Conservation (phyloP, 1,139 yeast genomes). For the Ogataea hybrid region DNA sequence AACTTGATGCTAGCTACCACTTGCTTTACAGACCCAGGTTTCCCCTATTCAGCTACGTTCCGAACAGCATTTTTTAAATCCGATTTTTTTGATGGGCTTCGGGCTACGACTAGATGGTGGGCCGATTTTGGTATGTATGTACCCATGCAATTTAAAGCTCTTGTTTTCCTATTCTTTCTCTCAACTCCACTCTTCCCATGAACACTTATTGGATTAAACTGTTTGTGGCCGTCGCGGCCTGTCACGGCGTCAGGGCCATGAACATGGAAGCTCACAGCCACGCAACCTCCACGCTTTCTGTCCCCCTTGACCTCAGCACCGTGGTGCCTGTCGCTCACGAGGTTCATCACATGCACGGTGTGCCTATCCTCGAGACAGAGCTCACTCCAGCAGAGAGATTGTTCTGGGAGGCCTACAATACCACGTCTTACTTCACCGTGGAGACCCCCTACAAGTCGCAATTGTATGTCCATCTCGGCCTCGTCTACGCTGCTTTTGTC, state of each 20-base stretch:
- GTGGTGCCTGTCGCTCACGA: slow-evolving; percentile 49
- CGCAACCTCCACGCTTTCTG: slow-evolving; percentile 1
- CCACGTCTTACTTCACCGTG: slow-evolving; percentile 75
- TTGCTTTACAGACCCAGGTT: no score
- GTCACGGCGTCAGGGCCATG: slow-evolving; percentile 12
- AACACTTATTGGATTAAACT: background rate
- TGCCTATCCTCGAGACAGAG: slow-evolving; percentile 68
- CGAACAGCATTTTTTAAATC: background rate
- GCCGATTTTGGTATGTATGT: background rate
- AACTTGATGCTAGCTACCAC: no score
- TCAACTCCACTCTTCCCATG: background rate
- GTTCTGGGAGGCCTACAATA: slow-evolving; percentile 78
- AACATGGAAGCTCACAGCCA: slow-evolving; percentile 22
- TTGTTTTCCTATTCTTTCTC: background rate
- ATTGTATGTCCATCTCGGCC: slow-evolving; percentile 54
- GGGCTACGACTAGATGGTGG: background rate
- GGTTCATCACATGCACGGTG: slow-evolving; percentile 60
- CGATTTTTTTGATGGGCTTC: background rate
- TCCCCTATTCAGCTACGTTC: no score
- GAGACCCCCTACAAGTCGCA: slow-evolving; percentile 49
- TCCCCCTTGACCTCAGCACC: slow-evolving; percentile 2
- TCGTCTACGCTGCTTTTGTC: slow-evolving; percentile 47
- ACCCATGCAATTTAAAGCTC: background rate
- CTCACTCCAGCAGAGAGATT: slow-evolving; percentile 69
- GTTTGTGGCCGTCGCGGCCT: background rate